phyloP scores from a whole-genome alignment of 1,284 basidiomycete species.

The Ceratobasidium sp. region DNA sequence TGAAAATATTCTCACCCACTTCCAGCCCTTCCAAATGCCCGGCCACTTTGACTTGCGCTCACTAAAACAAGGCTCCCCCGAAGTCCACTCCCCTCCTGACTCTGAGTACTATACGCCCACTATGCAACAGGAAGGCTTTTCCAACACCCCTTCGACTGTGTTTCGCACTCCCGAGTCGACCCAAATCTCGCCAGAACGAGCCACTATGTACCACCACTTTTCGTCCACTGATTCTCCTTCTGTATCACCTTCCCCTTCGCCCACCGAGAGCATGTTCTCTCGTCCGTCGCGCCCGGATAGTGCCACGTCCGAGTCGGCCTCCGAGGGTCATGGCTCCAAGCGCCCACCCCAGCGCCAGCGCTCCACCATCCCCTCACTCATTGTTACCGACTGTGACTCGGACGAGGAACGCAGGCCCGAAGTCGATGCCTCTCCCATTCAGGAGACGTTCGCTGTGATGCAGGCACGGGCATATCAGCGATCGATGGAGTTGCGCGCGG shows the following conservation, averaged over 20 bases:
- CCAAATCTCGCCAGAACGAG: slow-evolving; percentile 28
- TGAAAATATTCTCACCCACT: slow-evolving; percentile 32
- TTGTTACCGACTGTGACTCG: slow-evolving; percentile 37
- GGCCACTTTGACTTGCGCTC: slow-evolving; percentile 39
- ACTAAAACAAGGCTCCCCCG: slow-evolving; percentile 32
- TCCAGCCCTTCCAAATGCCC: slow-evolving; percentile 39
- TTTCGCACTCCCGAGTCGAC: slow-evolving; percentile 31
- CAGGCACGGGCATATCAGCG: slow-evolving; percentile 32
- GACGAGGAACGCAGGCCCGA: slow-evolving; percentile 34
- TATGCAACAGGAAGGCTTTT: slow-evolving; percentile 34
- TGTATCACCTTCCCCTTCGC: slow-evolving; percentile 36
- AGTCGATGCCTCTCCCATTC: slow-evolving; percentile 16
- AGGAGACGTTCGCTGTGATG: slow-evolving; percentile 24
- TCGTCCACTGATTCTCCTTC: slow-evolving; percentile 28
- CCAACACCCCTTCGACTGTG: slow-evolving; percentile 24
- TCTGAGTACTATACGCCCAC: slow-evolving; percentile 36
- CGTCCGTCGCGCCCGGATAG: slow-evolving; percentile 40
- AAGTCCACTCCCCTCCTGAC: slow-evolving; percentile 38
- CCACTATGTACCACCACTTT: slow-evolving; percentile 23
- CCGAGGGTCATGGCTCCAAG: slow-evolving; percentile 27
- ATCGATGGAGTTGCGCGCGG: slow-evolving; percentile 39
- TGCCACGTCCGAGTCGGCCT: slow-evolving; percentile 31
- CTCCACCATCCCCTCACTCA: slow-evolving; percentile 31
- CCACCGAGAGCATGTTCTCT: slow-evolving; percentile 41
- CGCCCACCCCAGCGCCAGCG: slow-evolving; percentile 38